phyloP scores from a whole-genome alignment of 176 grass and related monocot species.

The Avena sativa region DNA sequence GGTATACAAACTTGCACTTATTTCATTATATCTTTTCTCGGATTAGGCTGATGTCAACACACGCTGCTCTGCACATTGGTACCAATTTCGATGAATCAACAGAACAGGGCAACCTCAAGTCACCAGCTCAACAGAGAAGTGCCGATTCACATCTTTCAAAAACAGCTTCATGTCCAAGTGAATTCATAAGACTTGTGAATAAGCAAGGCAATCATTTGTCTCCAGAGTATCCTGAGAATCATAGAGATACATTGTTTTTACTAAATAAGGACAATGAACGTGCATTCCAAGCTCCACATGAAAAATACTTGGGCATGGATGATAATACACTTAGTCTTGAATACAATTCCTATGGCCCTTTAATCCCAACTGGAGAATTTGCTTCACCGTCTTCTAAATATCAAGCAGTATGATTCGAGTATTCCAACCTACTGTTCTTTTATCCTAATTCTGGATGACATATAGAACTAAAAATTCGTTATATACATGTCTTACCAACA shows the following conservation, averaged over 20 bases:
- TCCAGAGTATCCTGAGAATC: conserved; percentile 36
- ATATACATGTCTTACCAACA: background rate
- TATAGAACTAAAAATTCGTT: background rate
- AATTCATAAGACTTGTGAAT: conserved; percentile 40
- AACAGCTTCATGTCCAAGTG: conserved; percentile 65
- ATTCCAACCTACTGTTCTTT: background rate
- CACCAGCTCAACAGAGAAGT: conserved; percentile 40
- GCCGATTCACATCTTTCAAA: conserved; percentile 37
- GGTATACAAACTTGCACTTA: background rate
- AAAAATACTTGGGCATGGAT: conserved; percentile 43
- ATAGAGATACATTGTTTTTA: conserved; percentile 36
- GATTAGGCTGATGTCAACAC: conserved; percentile 36
- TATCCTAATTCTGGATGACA: conserved; percentile 17
- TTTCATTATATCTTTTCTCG: conserved; percentile 27
- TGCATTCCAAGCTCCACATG: conserved; percentile 23
- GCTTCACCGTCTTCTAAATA: conserved; percentile 32
- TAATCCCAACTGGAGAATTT: conserved; percentile 39
- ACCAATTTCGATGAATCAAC: conserved; percentile 45
- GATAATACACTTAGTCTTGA: conserved; percentile 36
- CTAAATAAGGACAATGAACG: conserved; percentile 35
- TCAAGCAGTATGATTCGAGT: conserved; percentile 45
- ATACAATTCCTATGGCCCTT: conserved; percentile 31
- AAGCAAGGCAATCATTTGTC: conserved; percentile 36
- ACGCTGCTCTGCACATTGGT: conserved; percentile 35
- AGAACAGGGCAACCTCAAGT: conserved; percentile 40